Evolutionary conservation across 257 asterid species (phyloP), one percentile per base, ranked within the genome.

Genomic region (Paraleonurus japonicus): DNA sequence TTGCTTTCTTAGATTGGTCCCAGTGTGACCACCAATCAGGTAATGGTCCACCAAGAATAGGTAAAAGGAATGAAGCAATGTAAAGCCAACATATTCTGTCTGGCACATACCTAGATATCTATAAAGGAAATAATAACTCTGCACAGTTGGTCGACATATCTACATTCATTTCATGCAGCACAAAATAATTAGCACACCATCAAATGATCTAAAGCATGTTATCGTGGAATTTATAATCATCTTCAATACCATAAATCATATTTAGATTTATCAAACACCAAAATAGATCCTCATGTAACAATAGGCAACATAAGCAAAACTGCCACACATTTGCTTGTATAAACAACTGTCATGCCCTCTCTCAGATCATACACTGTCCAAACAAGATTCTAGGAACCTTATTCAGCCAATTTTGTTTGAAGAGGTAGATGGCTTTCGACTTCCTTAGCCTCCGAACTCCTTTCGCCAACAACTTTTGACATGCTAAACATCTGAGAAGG

Each of bases 351-450:
- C 1, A 13, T 43, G 19, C 24, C 13, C 16, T 28, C 19, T 59
- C 47, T 22, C 3, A 2, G 23, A n/a, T 27, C 15, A 26, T 67
- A 67, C 0, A 22, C 16, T 6, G 28, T 10, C 75, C 30, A 48
- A 61, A 23, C 65, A 53, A 37, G 45, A 26, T 10, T 26, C 59
- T 27, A 66, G 47, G 39, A 28, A 53, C 37, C 54, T 62, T 82
- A 87, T 47, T 90, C 71, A 3, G 88, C 77, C 71, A 84, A 54
- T 0, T 82, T 69, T 64, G 97, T 84, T 76, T 47, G 84, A 35
- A 88, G 94, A 47, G 97, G 92, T 65, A 90, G 79, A 69, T 81
- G 66, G 70, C 92, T 84, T 80, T 86, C 94, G 68, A 85, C 92
- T 69, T 81, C 88, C 69, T 80, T 65, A 15, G 73, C 58, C 73